Base-by-base conservation (phyloP, 1,284 basidiomycete genomes). In the Phellinidium pouzarii region DNA sequence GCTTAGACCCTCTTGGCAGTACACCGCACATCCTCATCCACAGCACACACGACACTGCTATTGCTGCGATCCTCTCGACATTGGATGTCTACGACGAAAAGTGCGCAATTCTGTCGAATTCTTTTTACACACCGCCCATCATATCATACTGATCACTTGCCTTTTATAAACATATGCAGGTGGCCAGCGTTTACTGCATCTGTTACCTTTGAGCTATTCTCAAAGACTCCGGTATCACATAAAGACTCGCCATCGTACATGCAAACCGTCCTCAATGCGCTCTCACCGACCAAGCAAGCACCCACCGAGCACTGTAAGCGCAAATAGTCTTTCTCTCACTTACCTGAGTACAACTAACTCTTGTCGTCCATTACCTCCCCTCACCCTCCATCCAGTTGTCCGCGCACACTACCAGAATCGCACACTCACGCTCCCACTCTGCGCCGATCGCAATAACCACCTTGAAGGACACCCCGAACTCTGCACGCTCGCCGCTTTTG, bases 351-450 rank as follows among this genome's bases (percentile, higher is more conserved):
- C 14, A 34, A 8, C 6, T 14, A 34, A 5, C 5, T 31, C 11
- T 31, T 31, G 6, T 31, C 29, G 6, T 11, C 29, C 29, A 31
- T 31, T 11, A 31, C 9, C 31, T 14, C 31, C 31, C 3, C 31
- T 11, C 31, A 8, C 29, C 11, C 11, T 3, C 31, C n/a, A 8
- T 20, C 2, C 60, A 88, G 85, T 80, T 59, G 74, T 92, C 27
- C 79, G 89, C 5, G 79, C 88, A 72, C 77, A 88, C 22, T 89
- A 90, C 61, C 84, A 88, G 65, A 87, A 89, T 68, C 72, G 75
- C 53, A 78, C 77, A 58, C 68, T 91, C 65, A 53, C 68, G 0
- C 69, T 91, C 5, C 87, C 89, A 0, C 61, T 81, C 4, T 92
- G 89, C 59, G 78, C 81, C 0, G 74, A 75, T 1, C 69, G 77